Evolutionary conservation across 148 eudicot genomes (phyloP).

Genomic region (Rhododendron griersonianum): DNA sequence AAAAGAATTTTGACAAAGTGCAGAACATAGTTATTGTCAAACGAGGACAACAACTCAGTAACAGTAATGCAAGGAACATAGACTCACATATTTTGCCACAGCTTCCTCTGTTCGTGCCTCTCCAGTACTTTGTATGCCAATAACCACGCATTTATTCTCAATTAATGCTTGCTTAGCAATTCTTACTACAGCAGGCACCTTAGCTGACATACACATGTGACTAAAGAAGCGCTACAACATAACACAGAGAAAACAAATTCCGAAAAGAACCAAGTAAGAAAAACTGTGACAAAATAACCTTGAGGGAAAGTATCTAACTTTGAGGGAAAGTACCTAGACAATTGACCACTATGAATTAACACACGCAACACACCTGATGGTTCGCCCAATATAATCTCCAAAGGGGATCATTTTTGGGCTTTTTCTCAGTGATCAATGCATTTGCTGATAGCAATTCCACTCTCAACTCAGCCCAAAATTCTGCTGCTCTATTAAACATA

Average conservation of each 20-base stretch:
- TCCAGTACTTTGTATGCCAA: constrained; percentile 98
- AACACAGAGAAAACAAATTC: not conserved
- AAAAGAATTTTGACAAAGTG: not conserved
- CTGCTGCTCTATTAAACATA: constrained; percentile 81
- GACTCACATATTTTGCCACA: constrained; percentile 82
- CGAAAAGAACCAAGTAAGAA: not conserved
- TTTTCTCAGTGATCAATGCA: constrained; percentile 49
- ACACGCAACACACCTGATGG: constrained; percentile 67
- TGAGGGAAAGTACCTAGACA: not conserved
- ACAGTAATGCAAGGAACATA: not conserved
- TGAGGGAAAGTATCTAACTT: not conserved
- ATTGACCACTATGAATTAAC: not conserved
- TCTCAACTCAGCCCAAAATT: constrained; percentile 97
- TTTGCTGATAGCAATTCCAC: constrained; percentile 71
- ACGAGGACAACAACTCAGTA: not conserved
- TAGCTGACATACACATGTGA: constrained; percentile 96
- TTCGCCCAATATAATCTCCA: constrained; percentile 97
- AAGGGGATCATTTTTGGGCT: constrained; percentile 66
- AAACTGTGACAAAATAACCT: not conserved
- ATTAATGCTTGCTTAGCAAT: constrained; percentile 70
- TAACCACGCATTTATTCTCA: constrained; percentile 75
- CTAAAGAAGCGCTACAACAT: constrained; percentile 85
- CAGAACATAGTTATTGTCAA: not conserved
- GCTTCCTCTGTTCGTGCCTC: constrained; percentile 99
- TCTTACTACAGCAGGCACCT: constrained; percentile 79